Evolutionary conservation across 2,329 filamentous ascomycete genomes (phyloP), one percentile per base, ranked within the genome.

Genomic region (Juglanconis oblonga): DNA sequence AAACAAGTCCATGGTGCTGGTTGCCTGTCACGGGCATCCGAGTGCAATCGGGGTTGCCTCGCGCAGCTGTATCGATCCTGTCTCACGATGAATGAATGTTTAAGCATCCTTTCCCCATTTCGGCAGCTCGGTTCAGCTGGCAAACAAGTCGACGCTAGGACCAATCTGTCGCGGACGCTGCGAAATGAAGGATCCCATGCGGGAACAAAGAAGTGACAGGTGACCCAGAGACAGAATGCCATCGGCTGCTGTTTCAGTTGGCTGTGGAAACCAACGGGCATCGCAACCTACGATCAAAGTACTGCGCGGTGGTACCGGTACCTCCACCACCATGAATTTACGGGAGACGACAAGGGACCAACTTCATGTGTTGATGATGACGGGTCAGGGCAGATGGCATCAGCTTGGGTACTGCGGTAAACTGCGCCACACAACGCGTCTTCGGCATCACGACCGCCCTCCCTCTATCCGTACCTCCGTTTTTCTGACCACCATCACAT

Each of bases 341-440:
- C 17, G 17, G 17, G 17, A 24, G 17, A 24, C 17, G 17, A 24
- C 17, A 24, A 24, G 17, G 17, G 6, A 38, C 14, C 54, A 50
- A 32, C 51, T 50, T 35, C 51, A 59, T 17, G 42, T 53, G 57
- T 49, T 44, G 44, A 10, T 55, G 44, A 42, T 48, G 24, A 52
- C 2, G 17, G 17, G 17, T 24, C 17, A 24, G 17, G 17, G 17
- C 17, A 24, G 17, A 24, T 24, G 17, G 17, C 17, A 24, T 32
- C 31, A 54, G 33, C 33, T 35, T 33, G 35, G 33, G 33, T 31
- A 32, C 51, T 24, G 17, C 17, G 17, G 17, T 24, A 24, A 24
- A 40, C 49, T 48, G 36, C 42, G 50, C 35, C 33, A 33, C 57
- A 32, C 47, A 35, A 17, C 36, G 13, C 35, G 7, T 35, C 52